Conservation (phyloP, 2,329 filamentous ascomycete species). For the Elsinoe necatrix region DNA sequence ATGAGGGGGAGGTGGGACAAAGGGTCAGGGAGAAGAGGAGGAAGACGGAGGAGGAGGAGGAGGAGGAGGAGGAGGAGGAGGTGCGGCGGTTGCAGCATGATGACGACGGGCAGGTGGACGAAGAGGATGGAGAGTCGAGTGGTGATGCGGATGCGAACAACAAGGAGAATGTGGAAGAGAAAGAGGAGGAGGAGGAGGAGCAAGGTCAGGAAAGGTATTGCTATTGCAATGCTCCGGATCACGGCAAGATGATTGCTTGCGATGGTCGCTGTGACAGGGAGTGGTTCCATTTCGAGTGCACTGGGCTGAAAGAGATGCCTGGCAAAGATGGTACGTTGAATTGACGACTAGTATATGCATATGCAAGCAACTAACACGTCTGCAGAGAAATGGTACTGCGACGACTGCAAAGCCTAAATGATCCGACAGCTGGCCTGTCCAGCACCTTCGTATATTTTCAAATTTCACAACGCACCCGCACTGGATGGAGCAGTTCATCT, state of each 20-base stretch:
- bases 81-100: background rate
- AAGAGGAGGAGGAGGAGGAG: background rate
- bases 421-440: background rate
- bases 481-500: too few species aligned
- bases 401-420: background rate
- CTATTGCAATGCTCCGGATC: background rate
- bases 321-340: background rate
- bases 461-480: background rate
- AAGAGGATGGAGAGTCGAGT: background rate
- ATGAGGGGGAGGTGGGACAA: slow-evolving; percentile 1
- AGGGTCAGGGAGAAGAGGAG: background rate
- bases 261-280: background rate
- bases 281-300: slow-evolving; percentile 10
- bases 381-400: slow-evolving; percentile 10
- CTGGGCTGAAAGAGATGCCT: slow-evolving; percentile 1
- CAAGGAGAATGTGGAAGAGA: background rate
- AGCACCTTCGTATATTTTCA: background rate
- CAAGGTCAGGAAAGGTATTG: background rate
- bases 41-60: slow-evolving; percentile 18
- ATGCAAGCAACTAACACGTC: background rate
- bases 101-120: background rate
- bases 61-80: background rate
- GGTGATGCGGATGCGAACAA: slow-evolving; percentile 17
- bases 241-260: slow-evolving; percentile 6
- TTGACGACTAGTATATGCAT: too few species aligned